Percentiles rank a stretch among this genome's conserved stretches.
phyloP scores from a whole-genome alignment of 495 filamentous ascomycete genomes.

The Neurospora tetraspora region DNA sequence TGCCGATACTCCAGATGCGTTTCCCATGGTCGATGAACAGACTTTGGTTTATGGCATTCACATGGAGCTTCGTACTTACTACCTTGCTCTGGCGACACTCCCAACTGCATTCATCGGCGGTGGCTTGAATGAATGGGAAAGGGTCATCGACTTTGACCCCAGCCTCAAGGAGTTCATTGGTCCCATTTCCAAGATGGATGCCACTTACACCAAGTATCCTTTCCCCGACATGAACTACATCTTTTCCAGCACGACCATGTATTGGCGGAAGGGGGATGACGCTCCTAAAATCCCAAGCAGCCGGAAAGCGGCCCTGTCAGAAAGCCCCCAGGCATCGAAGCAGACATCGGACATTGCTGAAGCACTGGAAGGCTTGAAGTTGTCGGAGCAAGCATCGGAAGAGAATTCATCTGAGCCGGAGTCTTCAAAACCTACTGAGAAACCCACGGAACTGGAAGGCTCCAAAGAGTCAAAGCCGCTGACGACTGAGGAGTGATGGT shows the following conservation, averaged over 20 bases:
- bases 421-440: neutral
- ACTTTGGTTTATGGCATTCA: constrained; percentile 51
- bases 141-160: constrained; percentile 14
- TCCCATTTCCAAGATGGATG: constrained; percentile 20
- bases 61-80: constrained; percentile 40
- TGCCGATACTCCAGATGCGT: constrained; percentile 47
- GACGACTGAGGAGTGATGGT: neutral
- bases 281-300: neutral
- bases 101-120: constrained; percentile 38
- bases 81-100: constrained; percentile 21
- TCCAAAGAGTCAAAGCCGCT: neutral
- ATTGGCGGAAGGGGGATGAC: constrained; percentile 15
- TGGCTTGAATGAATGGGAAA: constrained; percentile 27
- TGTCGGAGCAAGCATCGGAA: neutral
- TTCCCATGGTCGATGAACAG: constrained; percentile 37
- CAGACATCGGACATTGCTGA: neutral
- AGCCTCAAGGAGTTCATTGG: neutral
- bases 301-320: neutral
- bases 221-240: constrained; percentile 31
- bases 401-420: neutral
- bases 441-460: neutral
- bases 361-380: neutral
- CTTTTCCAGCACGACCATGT: constrained; percentile 31
- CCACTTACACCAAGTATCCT: constrained; percentile 15
- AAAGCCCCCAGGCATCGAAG: neutral